Conservation (phyloP, 192 early-diverging fungal species). For the Jimgerdemannia lactiflua region DNA sequence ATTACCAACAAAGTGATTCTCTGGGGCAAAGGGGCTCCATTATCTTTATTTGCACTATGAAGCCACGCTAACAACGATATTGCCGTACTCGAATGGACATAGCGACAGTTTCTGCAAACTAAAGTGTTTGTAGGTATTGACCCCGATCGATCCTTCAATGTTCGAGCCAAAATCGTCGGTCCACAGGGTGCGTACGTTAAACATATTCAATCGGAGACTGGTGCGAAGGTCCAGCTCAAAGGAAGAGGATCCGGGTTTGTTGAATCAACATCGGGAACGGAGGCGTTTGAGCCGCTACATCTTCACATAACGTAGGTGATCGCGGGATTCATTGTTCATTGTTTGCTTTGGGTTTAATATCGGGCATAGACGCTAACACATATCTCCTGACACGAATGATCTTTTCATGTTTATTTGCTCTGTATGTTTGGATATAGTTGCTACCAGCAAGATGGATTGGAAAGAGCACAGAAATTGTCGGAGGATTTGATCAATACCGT, state of each 20-base stretch:
- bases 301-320: conserved; percentile 72
- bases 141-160: conserved; percentile 71
- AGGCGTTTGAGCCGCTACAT: conserved; percentile 76
- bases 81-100: background rate
- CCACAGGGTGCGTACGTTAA: conserved; percentile 79
- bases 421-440: conserved; percentile 42
- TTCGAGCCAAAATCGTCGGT: conserved; percentile 86
- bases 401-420: background rate
- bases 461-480: conserved; percentile 64
- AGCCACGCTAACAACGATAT: background rate
- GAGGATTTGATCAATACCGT: conserved; percentile 81
- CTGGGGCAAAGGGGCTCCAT: no score
- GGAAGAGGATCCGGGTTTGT: conserved; percentile 82
- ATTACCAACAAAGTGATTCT: no score
- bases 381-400: background rate
- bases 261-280: conserved; percentile 57
- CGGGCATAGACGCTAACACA: background rate
- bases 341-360: no score
- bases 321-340: no score
- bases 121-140: conserved; percentile 78
- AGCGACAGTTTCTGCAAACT: conserved; percentile 52
- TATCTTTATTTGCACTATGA: no score
- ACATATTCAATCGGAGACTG: conserved; percentile 81
- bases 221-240: conserved; percentile 75
- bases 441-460: conserved; percentile 60